These are phyloP conservation scores for Daldinia sp. DNA, from an alignment of 2,329 filamentous ascomycete species.

Conservation along the genomic window DNA sequence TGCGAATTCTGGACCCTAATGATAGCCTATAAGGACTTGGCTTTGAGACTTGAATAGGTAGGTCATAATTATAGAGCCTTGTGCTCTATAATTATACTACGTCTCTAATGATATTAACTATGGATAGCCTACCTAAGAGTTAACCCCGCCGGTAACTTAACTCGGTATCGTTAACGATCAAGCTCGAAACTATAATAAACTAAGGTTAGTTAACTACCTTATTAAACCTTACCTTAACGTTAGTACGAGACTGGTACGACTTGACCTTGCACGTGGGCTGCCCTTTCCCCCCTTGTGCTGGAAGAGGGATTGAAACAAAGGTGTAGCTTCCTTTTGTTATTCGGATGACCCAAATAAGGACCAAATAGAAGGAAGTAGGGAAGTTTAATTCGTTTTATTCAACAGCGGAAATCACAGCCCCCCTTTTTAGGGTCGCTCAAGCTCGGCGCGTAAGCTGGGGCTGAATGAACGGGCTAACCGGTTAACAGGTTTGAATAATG, in stretches of 20 bases:
- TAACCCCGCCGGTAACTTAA: conserved; percentile 18
- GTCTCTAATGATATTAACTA: too few species aligned
- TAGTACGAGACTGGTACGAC: conserved; percentile 23
- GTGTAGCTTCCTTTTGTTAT: conserved; percentile 12
- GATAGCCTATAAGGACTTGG: background rate
- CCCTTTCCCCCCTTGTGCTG: conserved; percentile 8
- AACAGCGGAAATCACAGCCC: conserved; percentile 15
- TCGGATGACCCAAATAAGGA: conserved; percentile 12
- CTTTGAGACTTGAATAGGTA: background rate
- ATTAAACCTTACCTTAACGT: too few species aligned
- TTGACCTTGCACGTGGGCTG: conserved; percentile 8
- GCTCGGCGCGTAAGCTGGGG: conserved; percentile 34
- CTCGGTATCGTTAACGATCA: too few species aligned
- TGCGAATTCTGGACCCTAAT: background rate
- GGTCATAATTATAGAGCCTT: background rate
- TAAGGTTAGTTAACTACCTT: too few species aligned
- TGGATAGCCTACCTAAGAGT: background rate
- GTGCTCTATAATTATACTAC: background rate
- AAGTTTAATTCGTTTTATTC: background rate
- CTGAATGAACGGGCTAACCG: conserved; percentile 27
- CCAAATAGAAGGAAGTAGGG: background rate
- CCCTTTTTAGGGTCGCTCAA: conserved; percentile 15
- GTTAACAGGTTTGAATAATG: conserved; percentile 20
- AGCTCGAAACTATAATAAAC: too few species aligned
- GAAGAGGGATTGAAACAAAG: conserved; percentile 27